A percentile compares a stretch with the other conserved stretches of the same genome.
These are phyloP conservation scores for Sanghuangporus weigelae DNA, from an alignment of 1,284 basidiomycete species.

Conservation along the genomic window DNA sequence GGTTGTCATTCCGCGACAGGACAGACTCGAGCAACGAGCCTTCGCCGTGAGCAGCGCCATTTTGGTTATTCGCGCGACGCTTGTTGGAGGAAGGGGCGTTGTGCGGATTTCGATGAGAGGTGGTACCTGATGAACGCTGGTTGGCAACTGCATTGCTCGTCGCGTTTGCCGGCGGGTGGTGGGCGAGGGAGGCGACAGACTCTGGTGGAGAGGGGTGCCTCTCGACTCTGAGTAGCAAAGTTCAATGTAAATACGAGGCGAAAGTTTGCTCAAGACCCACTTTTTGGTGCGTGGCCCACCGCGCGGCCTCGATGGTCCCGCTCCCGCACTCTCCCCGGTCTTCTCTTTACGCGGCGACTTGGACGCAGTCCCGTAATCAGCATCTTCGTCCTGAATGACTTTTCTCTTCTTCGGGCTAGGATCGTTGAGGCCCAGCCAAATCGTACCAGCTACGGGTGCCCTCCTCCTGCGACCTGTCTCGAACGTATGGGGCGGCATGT, in stretches of 20 bases:
- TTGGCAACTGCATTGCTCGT: conserved; percentile 24
- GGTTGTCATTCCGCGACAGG: conserved; percentile 16
- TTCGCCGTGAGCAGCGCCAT: conserved; percentile 9
- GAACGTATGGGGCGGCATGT: conserved; percentile 49
- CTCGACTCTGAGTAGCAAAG: conserved; percentile 38
- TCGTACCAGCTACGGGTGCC: conserved; percentile 40
- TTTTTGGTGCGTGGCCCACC: conserved; percentile 52
- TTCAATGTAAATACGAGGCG: background rate
- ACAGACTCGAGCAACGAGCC: conserved; percentile 16
- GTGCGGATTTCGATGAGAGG: conserved; percentile 23
- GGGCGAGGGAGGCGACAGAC: conserved; percentile 62
- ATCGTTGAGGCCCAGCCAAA: conserved; percentile 41
- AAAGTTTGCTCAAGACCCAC: conserved; percentile 34
- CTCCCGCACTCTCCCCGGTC: conserved; percentile 33
- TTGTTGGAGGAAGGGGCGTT: conserved; percentile 11
- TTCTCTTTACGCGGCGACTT: conserved; percentile 43
- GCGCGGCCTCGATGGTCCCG: conserved; percentile 33
- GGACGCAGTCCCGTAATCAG: conserved; percentile 34
- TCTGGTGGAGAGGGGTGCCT: conserved; percentile 66
- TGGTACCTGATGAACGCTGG: conserved; percentile 26
- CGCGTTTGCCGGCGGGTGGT: conserved; percentile 37
- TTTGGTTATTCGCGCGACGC: conserved; percentile 13
- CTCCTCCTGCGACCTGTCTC: conserved; percentile 54
- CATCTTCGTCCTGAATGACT: conserved; percentile 52
- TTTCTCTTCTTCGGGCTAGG: conserved; percentile 62